Evolutionary conservation across 2,329 filamentous ascomycete genomes (phyloP).

Genomic region (Arthroderma sp.): DNA sequence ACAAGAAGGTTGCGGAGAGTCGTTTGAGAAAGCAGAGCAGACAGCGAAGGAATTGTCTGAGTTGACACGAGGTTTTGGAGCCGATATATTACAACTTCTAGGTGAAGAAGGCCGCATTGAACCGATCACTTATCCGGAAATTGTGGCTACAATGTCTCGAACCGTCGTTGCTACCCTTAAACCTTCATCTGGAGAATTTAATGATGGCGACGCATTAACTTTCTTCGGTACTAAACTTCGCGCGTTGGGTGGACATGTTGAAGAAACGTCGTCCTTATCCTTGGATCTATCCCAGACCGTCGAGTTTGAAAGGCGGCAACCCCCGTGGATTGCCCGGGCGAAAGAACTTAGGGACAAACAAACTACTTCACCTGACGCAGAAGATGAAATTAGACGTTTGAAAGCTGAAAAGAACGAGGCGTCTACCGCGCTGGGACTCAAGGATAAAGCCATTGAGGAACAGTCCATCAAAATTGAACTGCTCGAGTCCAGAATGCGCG

Average conservation of each 20-base stretch:
- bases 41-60: conserved; percentile 52
- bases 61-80: conserved; percentile 54
- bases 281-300: conserved; percentile 58
- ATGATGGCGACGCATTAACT: conserved; percentile 49
- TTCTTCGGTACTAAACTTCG: conserved; percentile 56
- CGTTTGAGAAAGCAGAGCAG: conserved; percentile 57
- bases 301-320: conserved; percentile 62
- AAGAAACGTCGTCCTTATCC: conserved; percentile 58
- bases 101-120: conserved; percentile 59
- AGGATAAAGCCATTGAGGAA: conserved; percentile 74
- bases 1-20: conserved; percentile 50
- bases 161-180: conserved; percentile 16
- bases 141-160: conserved; percentile 46
- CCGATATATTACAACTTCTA: conserved; percentile 52
- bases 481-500: conserved; percentile 73
- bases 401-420: conserved; percentile 70
- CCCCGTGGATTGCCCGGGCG: conserved; percentile 74
- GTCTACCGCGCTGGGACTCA: conserved; percentile 55
- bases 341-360: conserved; percentile 73
- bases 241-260: conserved; percentile 48
- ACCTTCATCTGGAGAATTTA: conserved; percentile 16
- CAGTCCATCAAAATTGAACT: conserved; percentile 85
- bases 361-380: conserved; percentile 64
- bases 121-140: conserved; percentile 52
- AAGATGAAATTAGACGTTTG: conserved; percentile 69